Evolutionary conservation across 805 yeast genomes (phyloP).

Genomic region (Kockiozyma suomiensis): DNA sequence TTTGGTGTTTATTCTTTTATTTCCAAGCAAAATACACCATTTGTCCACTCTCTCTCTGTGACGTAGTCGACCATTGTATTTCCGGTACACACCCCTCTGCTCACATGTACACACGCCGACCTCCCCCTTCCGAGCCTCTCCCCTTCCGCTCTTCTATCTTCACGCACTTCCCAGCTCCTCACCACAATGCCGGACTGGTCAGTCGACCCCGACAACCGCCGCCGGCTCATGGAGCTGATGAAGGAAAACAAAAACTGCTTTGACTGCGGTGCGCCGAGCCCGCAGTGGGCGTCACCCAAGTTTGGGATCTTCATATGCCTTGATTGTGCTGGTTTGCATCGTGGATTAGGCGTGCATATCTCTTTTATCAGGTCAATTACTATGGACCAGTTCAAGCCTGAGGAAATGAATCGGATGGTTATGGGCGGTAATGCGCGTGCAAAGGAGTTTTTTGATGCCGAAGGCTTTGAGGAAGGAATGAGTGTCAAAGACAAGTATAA

Average conservation of each 20-base stretch:
- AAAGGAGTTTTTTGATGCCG: slow-evolving; percentile 62
- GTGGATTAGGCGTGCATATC: slow-evolving; percentile 92
- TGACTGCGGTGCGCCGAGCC: slow-evolving; percentile 94
- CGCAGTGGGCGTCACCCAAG: slow-evolving; percentile 99
- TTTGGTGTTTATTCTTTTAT: neutral
- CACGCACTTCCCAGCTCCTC: neutral
- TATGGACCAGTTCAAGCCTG: slow-evolving; percentile 97
- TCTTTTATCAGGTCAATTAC: slow-evolving; percentile 96
- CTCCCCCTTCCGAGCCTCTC: neutral
- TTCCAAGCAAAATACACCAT: neutral
- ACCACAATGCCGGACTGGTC: slow-evolving; percentile 64
- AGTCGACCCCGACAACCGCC: slow-evolving; percentile 89
- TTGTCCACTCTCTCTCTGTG: neutral
- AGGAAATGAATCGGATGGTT: slow-evolving; percentile 88
- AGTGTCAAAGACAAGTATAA: slow-evolving; percentile 79
- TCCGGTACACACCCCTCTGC: neutral
- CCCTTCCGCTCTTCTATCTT: neutral
- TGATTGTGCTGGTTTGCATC: slow-evolving; percentile 96
- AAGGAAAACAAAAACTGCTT: slow-evolving; percentile 86
- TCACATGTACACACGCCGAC: neutral
- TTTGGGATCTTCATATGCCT: slow-evolving; percentile 96
- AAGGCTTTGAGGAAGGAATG: slow-evolving; percentile 67
- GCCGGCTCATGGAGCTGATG: slow-evolving; percentile 64
- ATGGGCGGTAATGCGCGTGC: slow-evolving; percentile 85
- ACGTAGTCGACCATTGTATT: neutral